Evolutionary conservation across 306 rosid genomes (phyloP).

Genomic region (Quercus aquifolioides): DNA sequence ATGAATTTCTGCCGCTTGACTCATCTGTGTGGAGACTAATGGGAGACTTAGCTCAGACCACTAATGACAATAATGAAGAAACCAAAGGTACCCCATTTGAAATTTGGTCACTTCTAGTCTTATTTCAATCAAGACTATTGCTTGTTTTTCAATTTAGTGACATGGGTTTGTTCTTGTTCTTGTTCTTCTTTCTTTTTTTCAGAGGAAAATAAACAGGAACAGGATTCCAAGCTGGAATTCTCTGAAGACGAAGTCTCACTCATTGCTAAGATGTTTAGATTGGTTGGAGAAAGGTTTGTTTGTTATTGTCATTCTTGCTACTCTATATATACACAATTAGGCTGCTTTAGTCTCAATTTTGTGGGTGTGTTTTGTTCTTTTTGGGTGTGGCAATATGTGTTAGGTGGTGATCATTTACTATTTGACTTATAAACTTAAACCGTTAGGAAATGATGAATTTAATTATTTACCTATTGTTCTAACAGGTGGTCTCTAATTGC

Average conservation of each 20-base stretch:
- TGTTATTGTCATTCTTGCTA: too few relatives aligned
- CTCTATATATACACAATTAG: too few relatives aligned
- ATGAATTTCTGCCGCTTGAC: background rate
- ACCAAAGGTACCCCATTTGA: background rate
- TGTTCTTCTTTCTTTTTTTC: background rate
- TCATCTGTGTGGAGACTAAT: background rate
- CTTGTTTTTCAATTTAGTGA: too few relatives aligned
- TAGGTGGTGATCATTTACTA: too few relatives aligned
- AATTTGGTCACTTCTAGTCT: background rate
- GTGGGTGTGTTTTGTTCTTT: too few relatives aligned
- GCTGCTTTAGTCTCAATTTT: too few relatives aligned
- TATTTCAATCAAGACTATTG: background rate
- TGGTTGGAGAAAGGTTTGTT: slow-evolving; percentile 24
- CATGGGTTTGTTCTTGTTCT: background rate
- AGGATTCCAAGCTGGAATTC: slow-evolving; percentile 1
- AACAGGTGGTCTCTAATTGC: slow-evolving; percentile 35
- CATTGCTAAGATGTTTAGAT: slow-evolving; percentile 19
- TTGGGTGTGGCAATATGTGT: too few relatives aligned
- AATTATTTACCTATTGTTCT: too few relatives aligned
- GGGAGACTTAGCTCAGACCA: background rate
- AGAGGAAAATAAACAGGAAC: background rate
- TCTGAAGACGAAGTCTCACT: slow-evolving; percentile 19
- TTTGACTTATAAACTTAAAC: too few relatives aligned
- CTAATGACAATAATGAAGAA: background rate
- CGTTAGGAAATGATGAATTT: too few relatives aligned